phyloP scores from a whole-genome alignment of 1,284 basidiomycete species.

The Afroboletus lepidellus region DNA sequence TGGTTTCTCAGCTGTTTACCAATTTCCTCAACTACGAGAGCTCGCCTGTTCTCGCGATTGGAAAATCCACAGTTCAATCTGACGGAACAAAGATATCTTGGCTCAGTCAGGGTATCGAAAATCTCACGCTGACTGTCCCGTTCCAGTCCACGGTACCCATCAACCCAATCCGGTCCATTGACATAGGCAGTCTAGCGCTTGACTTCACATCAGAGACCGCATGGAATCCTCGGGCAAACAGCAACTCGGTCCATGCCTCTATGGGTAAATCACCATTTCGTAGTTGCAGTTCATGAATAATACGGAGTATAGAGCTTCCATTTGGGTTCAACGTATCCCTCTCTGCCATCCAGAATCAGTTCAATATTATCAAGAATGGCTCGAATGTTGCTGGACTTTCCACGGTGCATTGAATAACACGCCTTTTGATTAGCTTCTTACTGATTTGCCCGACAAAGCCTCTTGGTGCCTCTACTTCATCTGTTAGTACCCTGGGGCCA shows the following conservation, averaged over 20 bases:
- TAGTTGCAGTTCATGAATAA: background rate
- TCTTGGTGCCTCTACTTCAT: slow-evolving; percentile 57
- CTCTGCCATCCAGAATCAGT: slow-evolving; percentile 63
- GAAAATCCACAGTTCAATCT: slow-evolving; percentile 54
- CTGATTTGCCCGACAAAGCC: slow-evolving; percentile 40
- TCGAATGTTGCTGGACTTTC: slow-evolving; percentile 51
- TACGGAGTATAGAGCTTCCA: slow-evolving; percentile 51
- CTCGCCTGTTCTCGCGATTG: slow-evolving; percentile 60
- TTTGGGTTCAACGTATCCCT: slow-evolving; percentile 77
- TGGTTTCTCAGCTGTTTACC: slow-evolving; percentile 67
- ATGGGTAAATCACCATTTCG: slow-evolving; percentile 42
- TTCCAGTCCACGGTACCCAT: slow-evolving; percentile 58
- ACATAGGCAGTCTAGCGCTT: slow-evolving; percentile 63
- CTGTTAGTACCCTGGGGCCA: slow-evolving; percentile 48
- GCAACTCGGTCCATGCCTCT: slow-evolving; percentile 57
- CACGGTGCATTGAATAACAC: slow-evolving; percentile 42
- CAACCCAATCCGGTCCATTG: slow-evolving; percentile 66
- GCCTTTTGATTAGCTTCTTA: background rate
- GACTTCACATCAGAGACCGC: slow-evolving; percentile 54
- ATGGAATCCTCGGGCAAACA: slow-evolving; percentile 60
- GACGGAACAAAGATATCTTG: slow-evolving; percentile 62
- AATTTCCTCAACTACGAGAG: slow-evolving; percentile 69
- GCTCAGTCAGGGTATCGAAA: slow-evolving; percentile 63
- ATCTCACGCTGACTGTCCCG: slow-evolving; percentile 58
- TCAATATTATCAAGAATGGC: slow-evolving; percentile 58